phyloP scores from a whole-genome alignment of 1,284 basidiomycete genomes.

The Cryptococcus maquisensis region DNA sequence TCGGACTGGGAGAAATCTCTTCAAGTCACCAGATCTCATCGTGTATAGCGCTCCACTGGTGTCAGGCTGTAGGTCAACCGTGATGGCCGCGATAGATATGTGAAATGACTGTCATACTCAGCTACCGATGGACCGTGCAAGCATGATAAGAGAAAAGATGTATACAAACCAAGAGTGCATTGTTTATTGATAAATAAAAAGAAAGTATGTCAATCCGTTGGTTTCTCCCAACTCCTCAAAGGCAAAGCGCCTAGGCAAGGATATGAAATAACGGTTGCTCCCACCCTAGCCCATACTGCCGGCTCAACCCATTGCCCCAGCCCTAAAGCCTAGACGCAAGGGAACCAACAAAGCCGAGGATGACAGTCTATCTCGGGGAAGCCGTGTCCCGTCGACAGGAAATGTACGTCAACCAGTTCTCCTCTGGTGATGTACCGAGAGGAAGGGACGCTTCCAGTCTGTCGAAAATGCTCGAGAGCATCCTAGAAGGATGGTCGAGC shows the following conservation, averaged over 20 bases:
- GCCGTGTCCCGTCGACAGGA: slow-evolving; percentile 45
- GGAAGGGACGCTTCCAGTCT: slow-evolving; percentile 37
- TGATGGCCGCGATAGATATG: too few species aligned
- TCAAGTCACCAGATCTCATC: too few species aligned
- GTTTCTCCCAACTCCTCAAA: slow-evolving; percentile 44
- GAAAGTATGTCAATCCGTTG: slow-evolving; percentile 38
- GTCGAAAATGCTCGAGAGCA: slow-evolving; percentile 31
- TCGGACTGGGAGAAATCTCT: too few species aligned
- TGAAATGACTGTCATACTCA: too few species aligned
- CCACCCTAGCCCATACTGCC: slow-evolving; percentile 1
- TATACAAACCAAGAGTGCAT: too few species aligned
- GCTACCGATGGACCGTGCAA: too few species aligned
- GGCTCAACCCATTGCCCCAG: slow-evolving; percentile 15
- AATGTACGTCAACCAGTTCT: slow-evolving; percentile 37
- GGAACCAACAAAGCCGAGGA: slow-evolving; percentile 8
- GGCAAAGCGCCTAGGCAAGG: slow-evolving; percentile 41
- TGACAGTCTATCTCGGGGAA: slow-evolving; percentile 27
- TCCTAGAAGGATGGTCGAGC: slow-evolving; percentile 16
- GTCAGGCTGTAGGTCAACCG: too few species aligned
- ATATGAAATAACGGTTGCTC: slow-evolving; percentile 44
- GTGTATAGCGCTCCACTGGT: too few species aligned
- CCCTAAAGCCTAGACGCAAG: slow-evolving; percentile 5
- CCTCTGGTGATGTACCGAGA: neutral
- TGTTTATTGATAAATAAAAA: too few species aligned
- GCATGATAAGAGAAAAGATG: too few species aligned